These are phyloP conservation scores for Plasmodium coatneyi DNA, from an alignment of 169 alveolate species.

Conservation along the genomic window DNA sequence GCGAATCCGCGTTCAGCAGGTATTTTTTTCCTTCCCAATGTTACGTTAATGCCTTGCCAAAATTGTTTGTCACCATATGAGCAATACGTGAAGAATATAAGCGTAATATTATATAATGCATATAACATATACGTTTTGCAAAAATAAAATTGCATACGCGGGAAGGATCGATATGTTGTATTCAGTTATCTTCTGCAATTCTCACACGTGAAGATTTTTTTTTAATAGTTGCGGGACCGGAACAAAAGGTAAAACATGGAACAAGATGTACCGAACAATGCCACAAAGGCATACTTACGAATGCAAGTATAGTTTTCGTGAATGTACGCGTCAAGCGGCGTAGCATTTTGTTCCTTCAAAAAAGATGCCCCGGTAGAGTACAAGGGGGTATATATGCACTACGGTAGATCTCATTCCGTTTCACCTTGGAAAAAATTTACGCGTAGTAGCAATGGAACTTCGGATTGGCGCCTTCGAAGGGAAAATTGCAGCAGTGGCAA, in stretches of 20 bases:
- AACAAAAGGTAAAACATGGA: not conserved
- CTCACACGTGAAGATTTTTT: not conserved
- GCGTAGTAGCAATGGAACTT: not conserved
- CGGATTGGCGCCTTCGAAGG: not conserved
- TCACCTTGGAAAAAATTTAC: not conserved
- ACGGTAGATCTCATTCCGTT: not conserved
- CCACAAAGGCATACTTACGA: not conserved
- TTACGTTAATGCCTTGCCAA: not conserved
- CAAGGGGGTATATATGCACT: not conserved
- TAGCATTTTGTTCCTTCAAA: not conserved
- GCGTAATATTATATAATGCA: no score
- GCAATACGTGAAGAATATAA: not conserved
- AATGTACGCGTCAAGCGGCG: not conserved
- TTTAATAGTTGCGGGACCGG: not conserved
- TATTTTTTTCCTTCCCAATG: not conserved
- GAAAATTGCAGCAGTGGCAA: not conserved
- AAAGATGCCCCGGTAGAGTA: not conserved
- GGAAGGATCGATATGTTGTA: not conserved
- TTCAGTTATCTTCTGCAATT: not conserved
- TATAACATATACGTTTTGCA: not conserved
- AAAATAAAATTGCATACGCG: not conserved
- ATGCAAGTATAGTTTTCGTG: not conserved
- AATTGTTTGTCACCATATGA: not conserved
- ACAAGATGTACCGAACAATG: not conserved
- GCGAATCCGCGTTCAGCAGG: not conserved